Percentiles rank a stretch among this genome's conserved stretches.
Evolutionary conservation across 345 rosid genomes (phyloP).

Genomic region (Cochlearia excelsa): DNA sequence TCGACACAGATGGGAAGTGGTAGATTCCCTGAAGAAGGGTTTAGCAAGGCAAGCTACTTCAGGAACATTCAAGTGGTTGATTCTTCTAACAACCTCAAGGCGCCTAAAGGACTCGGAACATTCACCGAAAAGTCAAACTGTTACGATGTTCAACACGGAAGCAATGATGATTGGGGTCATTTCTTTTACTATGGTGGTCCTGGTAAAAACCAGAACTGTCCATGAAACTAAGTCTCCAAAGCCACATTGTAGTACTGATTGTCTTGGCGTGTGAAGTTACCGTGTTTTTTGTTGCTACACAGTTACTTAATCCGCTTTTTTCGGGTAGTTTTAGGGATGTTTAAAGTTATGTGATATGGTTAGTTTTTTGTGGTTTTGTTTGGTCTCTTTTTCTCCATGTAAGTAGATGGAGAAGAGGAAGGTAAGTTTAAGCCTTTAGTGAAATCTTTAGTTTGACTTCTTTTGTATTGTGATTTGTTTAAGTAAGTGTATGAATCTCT

Average conservation of each 20-base stretch:
- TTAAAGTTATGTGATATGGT: conserved; percentile 22
- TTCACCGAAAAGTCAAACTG: conserved; percentile 93
- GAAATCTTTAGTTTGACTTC: conserved; percentile 17
- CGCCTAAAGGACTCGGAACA: conserved; percentile 75
- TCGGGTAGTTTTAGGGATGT: conserved; percentile 31
- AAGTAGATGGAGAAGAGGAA: conserved; percentile 34
- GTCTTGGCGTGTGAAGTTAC: conserved; percentile 32
- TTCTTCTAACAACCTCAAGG: conserved; percentile 85
- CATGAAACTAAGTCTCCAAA: conserved; percentile 28
- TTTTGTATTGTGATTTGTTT: conserved; percentile 30
- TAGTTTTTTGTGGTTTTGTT: conserved; percentile 16
- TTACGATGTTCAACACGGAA: conserved; percentile 89
- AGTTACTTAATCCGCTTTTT: conserved; percentile 23
- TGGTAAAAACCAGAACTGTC: conserved; percentile 79
- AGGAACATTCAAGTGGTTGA: conserved; percentile 90
- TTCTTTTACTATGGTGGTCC: conserved; percentile 98
- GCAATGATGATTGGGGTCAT: conserved; percentile 96
- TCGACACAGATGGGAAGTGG: conserved; percentile 99
- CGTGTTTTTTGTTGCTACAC: conserved; percentile 25
- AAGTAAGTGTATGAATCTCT: conserved; percentile 29
- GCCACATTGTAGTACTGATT: neutral
- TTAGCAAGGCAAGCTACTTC: conserved; percentile 85
- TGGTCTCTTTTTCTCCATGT: conserved; percentile 26
- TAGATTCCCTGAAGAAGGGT: conserved; percentile 91
- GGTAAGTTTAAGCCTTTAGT: conserved; percentile 24